Percentiles rank a stretch among this genome's conserved stretches.
Evolutionary conservation across 2,329 filamentous ascomycete genomes (phyloP).

Genomic region (Trichoderma hamatum): DNA sequence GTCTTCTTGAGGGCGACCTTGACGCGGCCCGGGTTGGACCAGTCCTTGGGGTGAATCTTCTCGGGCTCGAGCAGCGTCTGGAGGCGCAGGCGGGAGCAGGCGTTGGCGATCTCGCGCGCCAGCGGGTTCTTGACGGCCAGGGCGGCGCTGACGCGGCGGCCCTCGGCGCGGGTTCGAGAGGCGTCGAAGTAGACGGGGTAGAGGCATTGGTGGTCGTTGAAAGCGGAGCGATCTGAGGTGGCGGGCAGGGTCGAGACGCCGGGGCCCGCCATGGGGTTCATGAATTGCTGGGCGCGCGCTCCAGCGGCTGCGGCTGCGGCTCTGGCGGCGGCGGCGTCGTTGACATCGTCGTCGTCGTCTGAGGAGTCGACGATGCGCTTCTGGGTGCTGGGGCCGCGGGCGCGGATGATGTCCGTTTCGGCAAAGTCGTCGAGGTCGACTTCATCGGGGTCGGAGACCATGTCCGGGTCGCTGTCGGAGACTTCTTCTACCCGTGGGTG

Average conservation of each 20-base stretch:
- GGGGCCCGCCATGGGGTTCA: conserved; percentile 39
- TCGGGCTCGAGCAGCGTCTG: conserved; percentile 83
- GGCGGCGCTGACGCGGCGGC: conserved; percentile 72
- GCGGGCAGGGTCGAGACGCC: conserved; percentile 38
- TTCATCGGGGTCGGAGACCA: conserved; percentile 77
- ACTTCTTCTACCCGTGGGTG: conserved; percentile 92
- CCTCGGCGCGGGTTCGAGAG: conserved; percentile 71
- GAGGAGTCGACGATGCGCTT: conserved; percentile 32
- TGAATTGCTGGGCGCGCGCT: background rate
- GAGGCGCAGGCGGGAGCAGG: conserved; percentile 72
- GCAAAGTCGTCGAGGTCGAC: conserved; percentile 72
- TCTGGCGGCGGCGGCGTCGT: conserved; percentile 33
- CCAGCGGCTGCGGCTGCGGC: conserved; percentile 31
- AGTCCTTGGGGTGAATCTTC: conserved; percentile 94
- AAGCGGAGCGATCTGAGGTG: conserved; percentile 55
- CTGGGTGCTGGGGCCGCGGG: conserved; percentile 41
- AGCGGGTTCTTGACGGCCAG: conserved; percentile 83
- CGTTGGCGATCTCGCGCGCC: conserved; percentile 84
- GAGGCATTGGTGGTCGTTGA: conserved; percentile 82
- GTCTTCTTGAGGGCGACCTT: conserved; percentile 65
- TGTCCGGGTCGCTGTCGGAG: conserved; percentile 72
- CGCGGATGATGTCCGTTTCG: conserved; percentile 59
- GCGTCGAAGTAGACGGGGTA: conserved; percentile 97
- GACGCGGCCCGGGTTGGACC: conserved; percentile 92
- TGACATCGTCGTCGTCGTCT: conserved; percentile 29